These are phyloP conservation scores for Vaccinium vitisidaea DNA, from an alignment of 148 eudicot genomes.

Conservation along the genomic window DNA sequence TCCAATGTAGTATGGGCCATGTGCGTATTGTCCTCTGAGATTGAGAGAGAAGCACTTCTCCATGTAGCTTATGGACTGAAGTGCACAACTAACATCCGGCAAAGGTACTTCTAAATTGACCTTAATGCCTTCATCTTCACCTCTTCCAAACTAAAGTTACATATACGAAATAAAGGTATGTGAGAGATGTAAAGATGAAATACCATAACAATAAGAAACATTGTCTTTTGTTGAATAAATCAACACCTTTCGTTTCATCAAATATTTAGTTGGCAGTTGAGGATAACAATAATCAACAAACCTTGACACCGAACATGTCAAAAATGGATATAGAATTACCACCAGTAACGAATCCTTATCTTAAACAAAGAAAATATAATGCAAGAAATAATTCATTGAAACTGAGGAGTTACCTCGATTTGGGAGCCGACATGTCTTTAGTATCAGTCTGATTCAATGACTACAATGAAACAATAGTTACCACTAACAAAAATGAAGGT, in stretches of 20 bases:
- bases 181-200: neutral
- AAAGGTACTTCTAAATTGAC: neutral
- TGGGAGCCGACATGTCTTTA: slow-evolving; percentile 24
- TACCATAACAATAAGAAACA: neutral
- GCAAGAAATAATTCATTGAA: neutral
- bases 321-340: neutral
- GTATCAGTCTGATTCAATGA: slow-evolving; percentile 34
- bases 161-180: neutral
- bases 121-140: neutral
- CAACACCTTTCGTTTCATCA: neutral
- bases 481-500: slow-evolving; percentile 11
- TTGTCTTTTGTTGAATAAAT: neutral
- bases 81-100: neutral
- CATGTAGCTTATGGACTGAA: neutral
- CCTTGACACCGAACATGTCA: neutral
- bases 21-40: neutral
- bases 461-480: slow-evolving; percentile 33
- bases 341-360: neutral
- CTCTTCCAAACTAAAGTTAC: neutral
- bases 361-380: neutral
- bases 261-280: neutral
- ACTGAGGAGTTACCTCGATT: slow-evolving; percentile 40
- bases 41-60: neutral
- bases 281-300: neutral
- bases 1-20: neutral